Evolutionary conservation across 1,139 yeast species (phyloP), one percentile per base, ranked within the genome.

Genomic region (Kurtzmaniella quercitrusa): DNA sequence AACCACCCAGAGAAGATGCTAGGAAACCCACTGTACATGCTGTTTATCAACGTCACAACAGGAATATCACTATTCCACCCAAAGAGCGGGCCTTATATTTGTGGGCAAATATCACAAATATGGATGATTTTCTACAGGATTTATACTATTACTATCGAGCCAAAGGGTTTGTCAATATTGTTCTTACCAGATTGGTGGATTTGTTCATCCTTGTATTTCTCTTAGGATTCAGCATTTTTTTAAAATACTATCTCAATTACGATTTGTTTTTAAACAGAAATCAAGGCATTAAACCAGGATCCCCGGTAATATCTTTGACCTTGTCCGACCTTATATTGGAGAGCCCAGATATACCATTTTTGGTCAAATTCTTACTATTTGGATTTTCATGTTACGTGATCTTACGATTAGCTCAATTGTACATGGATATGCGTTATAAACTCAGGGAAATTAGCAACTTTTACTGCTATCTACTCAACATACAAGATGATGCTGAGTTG

Each of bases 51-150:
- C 33, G 36, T 12, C 42, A 47, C 35, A 45, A 42, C 28, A 42
- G 45, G 39, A 45, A 51, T 17, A 56, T 66, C 39, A 54, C 65
- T 5, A 70, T 71, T 11, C 76, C 76, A 8, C 76, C 95, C 1
- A 78, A 76, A 50, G 97, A 91, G 57, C 66, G 91, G 41, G 96
- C 98, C 0, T 68, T 87, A 36, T 93, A 96, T 86, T 75, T 88
- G 45, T 94, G 98, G 98, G 95, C 98, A 1, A 93, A 93, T 54
- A 88, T 93, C 28, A 88, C 88, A 50, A 91, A 93, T 59, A 74
- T 93, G 62, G 98, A 93, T 61, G 78, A 81, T 40, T 93, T 93
- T 53, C 68, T 93, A 22, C 79, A 80, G 43, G 95, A 91, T 51
- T 84, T 89, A 6, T 93, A 94, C 61, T 74, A 76, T 43, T 93